Conservation (phyloP, 2,329 filamentous ascomycete genomes). For the Pochonia chlamydosporia region DNA sequence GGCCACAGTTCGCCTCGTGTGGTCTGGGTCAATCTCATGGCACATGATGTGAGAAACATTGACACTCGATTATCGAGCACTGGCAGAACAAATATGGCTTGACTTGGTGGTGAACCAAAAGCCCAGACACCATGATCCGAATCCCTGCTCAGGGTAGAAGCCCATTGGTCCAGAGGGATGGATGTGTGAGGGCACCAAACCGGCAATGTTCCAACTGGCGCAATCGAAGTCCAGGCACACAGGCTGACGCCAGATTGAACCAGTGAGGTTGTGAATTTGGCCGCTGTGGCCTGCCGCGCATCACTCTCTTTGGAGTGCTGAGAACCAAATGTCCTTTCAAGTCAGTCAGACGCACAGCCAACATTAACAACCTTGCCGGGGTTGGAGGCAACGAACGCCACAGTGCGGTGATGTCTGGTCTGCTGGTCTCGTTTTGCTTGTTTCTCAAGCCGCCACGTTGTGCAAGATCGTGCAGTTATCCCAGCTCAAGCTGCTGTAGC, state of each 20-base stretch:
- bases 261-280: slow-evolving; percentile 1
- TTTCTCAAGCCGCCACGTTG: slow-evolving; percentile 1
- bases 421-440: neutral
- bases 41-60: neutral
- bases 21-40: neutral
- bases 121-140: too few relatives aligned
- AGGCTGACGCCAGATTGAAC: slow-evolving; percentile 3
- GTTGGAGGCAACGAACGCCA: slow-evolving; percentile 1
- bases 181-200: neutral
- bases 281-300: neutral
- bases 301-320: too few relatives aligned
- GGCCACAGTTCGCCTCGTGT: neutral
- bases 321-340: too few relatives aligned
- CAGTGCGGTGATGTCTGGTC: slow-evolving; percentile 2
- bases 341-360: neutral
- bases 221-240: neutral
- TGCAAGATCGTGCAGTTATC: slow-evolving; percentile 1
- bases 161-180: neutral
- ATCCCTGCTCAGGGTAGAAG: too few relatives aligned
- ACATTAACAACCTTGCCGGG: too few relatives aligned
- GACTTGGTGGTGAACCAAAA: neutral
- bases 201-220: neutral
- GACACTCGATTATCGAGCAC: too few relatives aligned
- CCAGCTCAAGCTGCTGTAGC: too few relatives aligned
- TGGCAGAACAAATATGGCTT: too few relatives aligned